These are phyloP conservation scores for Venturia aucupariae DNA, from an alignment of 2,329 filamentous ascomycete species.

Conservation along the genomic window DNA sequence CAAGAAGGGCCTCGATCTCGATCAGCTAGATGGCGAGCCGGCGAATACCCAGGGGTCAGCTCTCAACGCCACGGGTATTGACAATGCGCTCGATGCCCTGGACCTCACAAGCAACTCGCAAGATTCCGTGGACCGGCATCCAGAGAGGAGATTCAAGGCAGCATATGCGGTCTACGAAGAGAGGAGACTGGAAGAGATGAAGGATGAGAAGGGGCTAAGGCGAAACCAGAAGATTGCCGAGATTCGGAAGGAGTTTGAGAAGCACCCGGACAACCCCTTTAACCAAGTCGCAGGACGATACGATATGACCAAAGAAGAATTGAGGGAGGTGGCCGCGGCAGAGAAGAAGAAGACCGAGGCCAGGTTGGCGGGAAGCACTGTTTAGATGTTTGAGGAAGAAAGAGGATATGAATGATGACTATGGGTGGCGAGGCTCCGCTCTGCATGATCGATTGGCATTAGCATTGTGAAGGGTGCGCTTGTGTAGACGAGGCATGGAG, in stretches of 20 bases:
- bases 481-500: not conserved
- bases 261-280: conserved; percentile 89
- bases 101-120: conserved; percentile 52
- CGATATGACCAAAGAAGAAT: conserved; percentile 70
- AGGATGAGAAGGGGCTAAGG: conserved; percentile 70
- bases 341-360: conserved; percentile 68
- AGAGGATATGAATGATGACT: not conserved
- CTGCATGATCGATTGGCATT: not conserved
- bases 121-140: conserved; percentile 75
- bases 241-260: conserved; percentile 88
- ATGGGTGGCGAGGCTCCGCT: not conserved
- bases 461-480: not conserved
- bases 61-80: conserved; percentile 79
- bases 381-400: not conserved
- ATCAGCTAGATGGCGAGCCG: conserved; percentile 58
- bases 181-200: conserved; percentile 72
- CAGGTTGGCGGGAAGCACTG: not conserved
- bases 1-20: conserved; percentile 59
- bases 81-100: conserved; percentile 85
- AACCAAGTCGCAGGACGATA: conserved; percentile 72
- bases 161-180: conserved; percentile 79
- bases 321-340: conserved; percentile 53
- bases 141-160: conserved; percentile 78
- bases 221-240: conserved; percentile 76
- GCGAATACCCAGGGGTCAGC: conserved; percentile 37